These are phyloP conservation scores for Cercophora scortea DNA, from an alignment of 495 filamentous ascomycete genomes.

Conservation along the genomic window DNA sequence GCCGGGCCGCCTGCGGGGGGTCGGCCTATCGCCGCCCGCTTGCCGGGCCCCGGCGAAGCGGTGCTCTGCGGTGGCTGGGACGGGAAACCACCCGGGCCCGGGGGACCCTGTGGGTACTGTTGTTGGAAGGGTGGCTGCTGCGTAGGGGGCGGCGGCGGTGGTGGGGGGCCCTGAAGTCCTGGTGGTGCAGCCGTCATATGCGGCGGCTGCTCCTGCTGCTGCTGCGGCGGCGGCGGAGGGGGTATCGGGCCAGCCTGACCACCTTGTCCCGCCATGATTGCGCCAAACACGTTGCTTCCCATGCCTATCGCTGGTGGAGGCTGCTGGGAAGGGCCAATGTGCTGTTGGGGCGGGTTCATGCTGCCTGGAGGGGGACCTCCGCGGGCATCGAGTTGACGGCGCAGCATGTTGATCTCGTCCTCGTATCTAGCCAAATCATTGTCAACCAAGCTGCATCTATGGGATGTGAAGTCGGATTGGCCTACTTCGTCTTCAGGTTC, in stretches of 20 bases:
- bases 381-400: conserved; percentile 78
- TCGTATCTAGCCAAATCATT: conserved; percentile 61
- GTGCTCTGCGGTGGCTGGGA: conserved; percentile 72
- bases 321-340: conserved; percentile 70
- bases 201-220: conserved; percentile 41
- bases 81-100: conserved; percentile 37
- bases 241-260: conserved; percentile 80
- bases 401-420: conserved; percentile 76
- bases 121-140: conserved; percentile 44
- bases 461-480: background rate
- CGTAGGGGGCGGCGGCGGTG: conserved; percentile 45
- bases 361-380: conserved; percentile 55
- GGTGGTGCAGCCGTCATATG: conserved; percentile 59
- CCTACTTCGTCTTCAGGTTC: conserved; percentile 83
- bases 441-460: conserved; percentile 1
- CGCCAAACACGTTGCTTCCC: conserved; percentile 86
- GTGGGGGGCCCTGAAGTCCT: conserved; percentile 54
- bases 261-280: conserved; percentile 88
- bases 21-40: conserved; percentile 48
- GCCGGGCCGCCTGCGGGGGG: conserved; percentile 62
- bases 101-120: conserved; percentile 43
- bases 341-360: conserved; percentile 60
- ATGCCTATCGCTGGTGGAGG: conserved; percentile 70
- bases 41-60: conserved; percentile 78
- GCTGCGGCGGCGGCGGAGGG: conserved; percentile 66